Percentiles rank a stretch among this genome's conserved stretches.
Evolutionary conservation across 2,329 filamentous ascomycete species (phyloP).

Genomic region (Trichoderma arundinaceum): DNA sequence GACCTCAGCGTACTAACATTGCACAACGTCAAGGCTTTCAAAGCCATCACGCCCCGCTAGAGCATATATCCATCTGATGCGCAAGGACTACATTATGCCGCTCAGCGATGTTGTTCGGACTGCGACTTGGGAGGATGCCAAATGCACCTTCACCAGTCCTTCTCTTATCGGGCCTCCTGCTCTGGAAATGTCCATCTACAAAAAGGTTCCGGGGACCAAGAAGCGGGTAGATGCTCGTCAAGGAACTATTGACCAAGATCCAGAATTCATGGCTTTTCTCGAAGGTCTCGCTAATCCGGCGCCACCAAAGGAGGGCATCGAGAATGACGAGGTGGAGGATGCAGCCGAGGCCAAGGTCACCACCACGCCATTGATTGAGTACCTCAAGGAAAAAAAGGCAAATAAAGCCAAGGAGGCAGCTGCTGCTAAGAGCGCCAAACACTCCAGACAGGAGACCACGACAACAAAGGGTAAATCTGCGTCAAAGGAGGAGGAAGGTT

Average conservation of each 20-base stretch:
- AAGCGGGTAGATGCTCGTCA: slow-evolving; percentile 81
- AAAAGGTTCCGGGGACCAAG: slow-evolving; percentile 77
- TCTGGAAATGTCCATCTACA: slow-evolving; percentile 83
- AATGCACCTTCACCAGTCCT: slow-evolving; percentile 72
- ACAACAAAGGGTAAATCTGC: slow-evolving; percentile 54
- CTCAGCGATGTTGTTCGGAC: slow-evolving; percentile 74
- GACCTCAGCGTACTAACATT: slow-evolving; percentile 32
- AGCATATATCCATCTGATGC: slow-evolving; percentile 82
- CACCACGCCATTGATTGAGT: slow-evolving; percentile 89
- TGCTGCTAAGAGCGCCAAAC: slow-evolving; percentile 56
- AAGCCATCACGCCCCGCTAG: slow-evolving; percentile 83
- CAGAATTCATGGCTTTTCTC: slow-evolving; percentile 93
- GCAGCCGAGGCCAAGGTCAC: slow-evolving; percentile 65
- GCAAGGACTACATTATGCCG: slow-evolving; percentile 67
- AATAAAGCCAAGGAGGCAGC: slow-evolving; percentile 65
- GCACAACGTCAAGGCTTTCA: slow-evolving; percentile 63
- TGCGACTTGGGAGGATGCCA: slow-evolving; percentile 79
- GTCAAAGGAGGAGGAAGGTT: slow-evolving; percentile 54
- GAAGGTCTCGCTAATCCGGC: slow-evolving; percentile 79
- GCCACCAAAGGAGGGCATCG: slow-evolving; percentile 50
- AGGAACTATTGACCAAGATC: slow-evolving; percentile 94
- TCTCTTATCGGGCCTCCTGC: slow-evolving; percentile 78
- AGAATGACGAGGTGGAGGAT: slow-evolving; percentile 52
- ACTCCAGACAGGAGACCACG: slow-evolving; percentile 60
- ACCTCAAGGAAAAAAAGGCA: slow-evolving; percentile 88